Conservation (phyloP, 208 protist species). For the Angomonas deanei region DNA sequence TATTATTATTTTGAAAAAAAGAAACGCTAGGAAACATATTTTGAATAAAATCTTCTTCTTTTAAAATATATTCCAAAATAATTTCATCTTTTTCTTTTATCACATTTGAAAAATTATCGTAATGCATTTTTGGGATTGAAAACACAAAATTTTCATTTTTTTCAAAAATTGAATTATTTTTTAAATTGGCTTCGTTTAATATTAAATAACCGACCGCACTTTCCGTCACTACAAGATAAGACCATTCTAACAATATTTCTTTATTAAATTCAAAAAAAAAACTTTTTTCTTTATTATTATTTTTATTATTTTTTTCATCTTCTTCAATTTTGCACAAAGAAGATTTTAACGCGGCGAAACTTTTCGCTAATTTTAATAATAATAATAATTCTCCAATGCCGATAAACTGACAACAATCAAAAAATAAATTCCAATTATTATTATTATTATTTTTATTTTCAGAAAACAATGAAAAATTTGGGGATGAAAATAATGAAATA, state of each 20-base stretch:
- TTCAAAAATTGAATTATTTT: not conserved
- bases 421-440: not conserved
- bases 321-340: constrained; percentile 6
- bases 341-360: constrained; percentile 4
- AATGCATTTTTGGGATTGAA: not conserved
- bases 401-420: not conserved
- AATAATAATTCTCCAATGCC: not conserved
- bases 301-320: constrained; percentile 5
- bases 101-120: not conserved
- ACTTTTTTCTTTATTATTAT: constrained; percentile 5
- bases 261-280: constrained; percentile 8
- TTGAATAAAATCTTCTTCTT: not conserved
- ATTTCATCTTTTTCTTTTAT: not conserved
- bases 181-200: not conserved
- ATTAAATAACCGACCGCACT: not conserved
- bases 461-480: not conserved
- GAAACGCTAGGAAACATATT: not conserved
- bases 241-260: not conserved
- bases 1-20: not conserved
- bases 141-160: not conserved
- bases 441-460: constrained; percentile 1
- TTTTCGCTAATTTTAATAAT: constrained; percentile 1
- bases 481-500: not conserved
- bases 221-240: not conserved
- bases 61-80: not conserved